Evolutionary conservation across 108 stramenopile species (phyloP).

Genomic region (Parmales sp.): DNA sequence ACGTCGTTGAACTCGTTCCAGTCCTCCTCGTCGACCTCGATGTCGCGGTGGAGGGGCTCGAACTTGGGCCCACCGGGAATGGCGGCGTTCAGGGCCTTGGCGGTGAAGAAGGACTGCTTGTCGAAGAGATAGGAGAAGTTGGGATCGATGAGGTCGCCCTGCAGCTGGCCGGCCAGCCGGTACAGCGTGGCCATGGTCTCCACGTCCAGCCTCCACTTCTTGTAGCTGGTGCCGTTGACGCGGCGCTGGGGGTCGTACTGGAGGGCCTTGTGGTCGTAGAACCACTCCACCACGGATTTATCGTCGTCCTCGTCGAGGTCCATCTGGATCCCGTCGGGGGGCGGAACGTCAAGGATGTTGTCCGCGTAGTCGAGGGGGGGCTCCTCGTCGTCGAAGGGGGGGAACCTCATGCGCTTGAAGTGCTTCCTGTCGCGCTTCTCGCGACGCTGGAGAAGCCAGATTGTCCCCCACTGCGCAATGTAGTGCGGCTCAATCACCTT

Average conservation of each 20-base stretch:
- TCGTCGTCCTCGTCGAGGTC: constrained; percentile 70
- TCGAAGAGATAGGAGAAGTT: constrained; percentile 90
- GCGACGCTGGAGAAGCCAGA: constrained; percentile 97
- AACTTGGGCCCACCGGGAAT: constrained; percentile 99
- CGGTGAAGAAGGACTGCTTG: constrained; percentile 86
- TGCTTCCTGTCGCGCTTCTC: constrained; percentile 97
- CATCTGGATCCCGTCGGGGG: constrained; percentile 72
- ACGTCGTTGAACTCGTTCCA: constrained; percentile 99
- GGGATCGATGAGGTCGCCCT: constrained; percentile 73
- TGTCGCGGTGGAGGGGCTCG: constrained; percentile 94
- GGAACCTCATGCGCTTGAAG: constrained; percentile 99
- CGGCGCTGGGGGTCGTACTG: constrained; percentile 20
- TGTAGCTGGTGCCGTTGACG: constrained; percentile 87
- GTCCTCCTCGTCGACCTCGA: constrained; percentile 91
- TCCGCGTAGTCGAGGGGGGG: constrained; percentile 98
- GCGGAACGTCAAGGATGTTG: constrained; percentile 96
- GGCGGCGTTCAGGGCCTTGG: constrained; percentile 94
- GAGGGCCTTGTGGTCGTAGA: constrained; percentile 53
- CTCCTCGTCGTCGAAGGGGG: constrained; percentile 99
- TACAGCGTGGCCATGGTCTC: constrained; percentile 87
- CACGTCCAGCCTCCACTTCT: constrained; percentile 82
- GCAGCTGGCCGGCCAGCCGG: constrained; percentile 82
- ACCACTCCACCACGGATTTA: constrained; percentile 48
- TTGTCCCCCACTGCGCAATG: constrained; percentile 96
- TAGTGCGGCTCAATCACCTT: constrained; percentile 97